Percentiles rank a stretch among this genome's conserved stretches.
These are phyloP conservation scores for Neurospora terricola DNA, from an alignment of 495 filamentous ascomycete genomes.

Conservation along the genomic window DNA sequence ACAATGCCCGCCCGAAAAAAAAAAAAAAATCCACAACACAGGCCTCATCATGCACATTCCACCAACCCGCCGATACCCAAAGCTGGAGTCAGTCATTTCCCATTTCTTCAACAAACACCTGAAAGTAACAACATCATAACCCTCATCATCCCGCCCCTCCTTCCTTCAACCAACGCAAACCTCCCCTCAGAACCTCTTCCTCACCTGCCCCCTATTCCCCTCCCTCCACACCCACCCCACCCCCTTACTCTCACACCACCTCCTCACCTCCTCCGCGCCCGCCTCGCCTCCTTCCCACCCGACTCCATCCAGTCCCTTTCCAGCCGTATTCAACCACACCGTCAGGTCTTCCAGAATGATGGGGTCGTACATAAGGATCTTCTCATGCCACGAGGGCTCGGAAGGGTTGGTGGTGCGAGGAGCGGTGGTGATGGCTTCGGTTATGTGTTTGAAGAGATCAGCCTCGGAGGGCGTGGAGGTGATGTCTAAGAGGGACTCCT, in stretches of 20 bases:
- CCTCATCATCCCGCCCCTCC: background rate
- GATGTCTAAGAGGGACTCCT: constrained; percentile 26
- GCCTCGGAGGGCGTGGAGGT: constrained; percentile 26
- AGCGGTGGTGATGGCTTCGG: constrained; percentile 47
- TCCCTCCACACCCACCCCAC: constrained; percentile 60
- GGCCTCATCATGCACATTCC: background rate
- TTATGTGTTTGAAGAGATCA: constrained; percentile 52
- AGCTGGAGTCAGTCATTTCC: background rate
- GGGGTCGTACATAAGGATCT: constrained; percentile 90
- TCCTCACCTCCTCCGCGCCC: constrained; percentile 47
- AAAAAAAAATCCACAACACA: too few relatives aligned
- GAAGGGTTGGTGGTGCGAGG: constrained; percentile 38
- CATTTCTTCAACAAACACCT: background rate
- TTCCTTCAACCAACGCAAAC: background rate
- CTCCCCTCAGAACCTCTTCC: constrained; percentile 33
- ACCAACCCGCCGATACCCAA: background rate
- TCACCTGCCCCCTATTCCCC: constrained; percentile 33
- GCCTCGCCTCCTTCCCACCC: constrained; percentile 61
- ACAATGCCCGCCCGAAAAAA: too few relatives aligned
- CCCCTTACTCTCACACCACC: constrained; percentile 78
- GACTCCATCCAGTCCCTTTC: constrained; percentile 50
- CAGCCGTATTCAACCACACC: constrained; percentile 69
- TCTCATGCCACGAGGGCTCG: constrained; percentile 69
- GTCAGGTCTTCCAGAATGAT: constrained; percentile 82
- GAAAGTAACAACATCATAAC: background rate